phyloP scores from a whole-genome alignment of 2,329 filamentous ascomycete species.

The Fusarium protoensiforme region DNA sequence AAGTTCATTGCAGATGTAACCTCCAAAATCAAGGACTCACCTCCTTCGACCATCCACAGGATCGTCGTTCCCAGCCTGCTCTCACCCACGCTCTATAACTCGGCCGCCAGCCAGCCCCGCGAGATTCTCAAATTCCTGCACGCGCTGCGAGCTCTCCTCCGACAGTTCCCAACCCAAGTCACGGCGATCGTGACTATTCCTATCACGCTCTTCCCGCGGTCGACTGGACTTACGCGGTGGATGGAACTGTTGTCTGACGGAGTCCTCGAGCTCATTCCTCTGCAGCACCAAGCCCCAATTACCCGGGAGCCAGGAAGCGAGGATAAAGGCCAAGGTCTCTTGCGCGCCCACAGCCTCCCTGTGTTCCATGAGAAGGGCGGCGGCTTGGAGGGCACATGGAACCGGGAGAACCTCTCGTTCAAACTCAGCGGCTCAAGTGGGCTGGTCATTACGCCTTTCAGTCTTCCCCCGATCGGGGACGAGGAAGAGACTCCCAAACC shows the following conservation, averaged over 20 bases:
- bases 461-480: conserved; percentile 85
- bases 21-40: conserved; percentile 65
- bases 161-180: conserved; percentile 71
- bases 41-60: conserved; percentile 76
- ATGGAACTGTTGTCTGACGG: conserved; percentile 87
- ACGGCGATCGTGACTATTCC: conserved; percentile 83
- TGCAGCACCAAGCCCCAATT: conserved; percentile 67
- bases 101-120: conserved; percentile 74
- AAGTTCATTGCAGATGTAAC: conserved; percentile 70
- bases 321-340: conserved; percentile 80
- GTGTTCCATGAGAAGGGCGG: conserved; percentile 90
- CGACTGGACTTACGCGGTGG: conserved; percentile 82
- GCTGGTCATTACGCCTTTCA: conserved; percentile 88
- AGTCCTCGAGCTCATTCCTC: conserved; percentile 83
- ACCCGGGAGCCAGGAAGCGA: conserved; percentile 70
- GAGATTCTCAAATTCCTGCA: conserved; percentile 86
- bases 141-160: conserved; percentile 78
- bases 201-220: conserved; percentile 81
- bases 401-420: conserved; percentile 90
- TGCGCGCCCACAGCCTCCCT: conserved; percentile 85
- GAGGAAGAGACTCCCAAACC: conserved; percentile 59
- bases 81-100: conserved; percentile 85
- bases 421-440: conserved; percentile 83
- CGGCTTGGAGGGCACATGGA: conserved; percentile 73
- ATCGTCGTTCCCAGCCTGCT: conserved; percentile 87